Conservation (phyloP, 257 asterid genomes). For the Plantago major region DNA sequence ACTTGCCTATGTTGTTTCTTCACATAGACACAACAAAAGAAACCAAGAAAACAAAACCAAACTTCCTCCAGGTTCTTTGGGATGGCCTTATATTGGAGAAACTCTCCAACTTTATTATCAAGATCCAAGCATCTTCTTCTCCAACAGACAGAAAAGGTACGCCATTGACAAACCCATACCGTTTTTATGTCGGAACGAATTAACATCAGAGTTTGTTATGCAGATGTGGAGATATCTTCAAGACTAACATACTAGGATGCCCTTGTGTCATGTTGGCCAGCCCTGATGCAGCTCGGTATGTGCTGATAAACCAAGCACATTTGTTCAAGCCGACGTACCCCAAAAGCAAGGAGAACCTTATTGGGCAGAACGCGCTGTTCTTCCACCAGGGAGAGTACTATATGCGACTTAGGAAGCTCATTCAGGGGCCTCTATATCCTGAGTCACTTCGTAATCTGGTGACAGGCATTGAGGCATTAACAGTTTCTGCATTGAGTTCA, state of each 20-base stretch:
- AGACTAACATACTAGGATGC: constrained; percentile 69
- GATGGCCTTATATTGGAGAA: constrained; percentile 72
- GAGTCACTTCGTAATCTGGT: constrained; percentile 52
- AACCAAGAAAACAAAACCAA: constrained; percentile 21
- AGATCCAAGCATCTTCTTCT: constrained; percentile 59
- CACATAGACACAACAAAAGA: constrained; percentile 8
- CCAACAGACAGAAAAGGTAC: constrained; percentile 52
- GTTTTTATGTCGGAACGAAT: not conserved
- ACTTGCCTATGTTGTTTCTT: no score
- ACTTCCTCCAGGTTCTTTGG: constrained; percentile 84
- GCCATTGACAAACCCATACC: not conserved
- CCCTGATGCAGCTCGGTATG: constrained; percentile 61
- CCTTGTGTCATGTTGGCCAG: constrained; percentile 72
- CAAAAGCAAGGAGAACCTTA: constrained; percentile 68
- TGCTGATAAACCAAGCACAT: constrained; percentile 56
- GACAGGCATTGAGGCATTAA: constrained; percentile 44
- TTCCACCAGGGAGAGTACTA: constrained; percentile 74
- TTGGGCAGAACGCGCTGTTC: constrained; percentile 72
- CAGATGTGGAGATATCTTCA: constrained; percentile 79
- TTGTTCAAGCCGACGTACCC: constrained; percentile 82
- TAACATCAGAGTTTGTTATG: not conserved
- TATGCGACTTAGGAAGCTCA: constrained; percentile 54
- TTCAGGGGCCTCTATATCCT: constrained; percentile 64
- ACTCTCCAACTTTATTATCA: constrained; percentile 72
- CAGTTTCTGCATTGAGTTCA: constrained; percentile 33